Evolutionary conservation across 495 filamentous ascomycete species (phyloP), one percentile per base, ranked within the genome.

Genomic region (Penicillium turbatum): DNA sequence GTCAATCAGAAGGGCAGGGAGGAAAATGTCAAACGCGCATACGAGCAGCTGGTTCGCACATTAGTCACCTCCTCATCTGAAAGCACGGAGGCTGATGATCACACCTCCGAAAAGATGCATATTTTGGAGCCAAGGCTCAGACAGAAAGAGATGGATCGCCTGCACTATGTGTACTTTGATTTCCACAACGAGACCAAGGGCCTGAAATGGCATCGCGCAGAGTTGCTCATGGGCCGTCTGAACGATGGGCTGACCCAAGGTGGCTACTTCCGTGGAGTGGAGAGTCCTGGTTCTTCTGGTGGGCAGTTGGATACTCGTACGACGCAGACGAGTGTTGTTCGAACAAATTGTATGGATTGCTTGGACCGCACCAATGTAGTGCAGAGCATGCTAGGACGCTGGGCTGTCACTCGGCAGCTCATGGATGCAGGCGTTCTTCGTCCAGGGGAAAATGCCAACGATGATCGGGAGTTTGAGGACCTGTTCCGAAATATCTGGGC

Each of bases 321-420:
- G 42, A 76, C 76, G 43, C 93, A 98, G 73, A 86, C 81, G 5
- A 87, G 85, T 55, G 91, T 97, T 9, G 90, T 98, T 21, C 84
- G 93, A 38, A 97, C 93, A 17, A 98, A 98, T 64, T 98, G 93
- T 70, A 97, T 98, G 93, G 93, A 98, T 72, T 98, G 95, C 60
- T 80, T 98, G 10, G 93, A 98, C 70, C 89, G 93, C 48, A 98
- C 93, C 44, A 98, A 98, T 66, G 90, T 98, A 9, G 88, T 98
- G 2, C 93, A 98, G 68, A 93, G 87, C 63, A 93, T 96, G 87
- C 79, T 98, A 16, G 93, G 86, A 16, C 86, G 90, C 46, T 91
- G 82, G 81, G 86, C 85, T 11, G 70, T 97, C n/a, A 92, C 88
- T 46, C 83, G 87, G 34, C 91, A 95, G 71, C 81, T 98, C 31